phyloP scores from a whole-genome alignment of 306 rosid species.

The Canavalia gladiata region DNA sequence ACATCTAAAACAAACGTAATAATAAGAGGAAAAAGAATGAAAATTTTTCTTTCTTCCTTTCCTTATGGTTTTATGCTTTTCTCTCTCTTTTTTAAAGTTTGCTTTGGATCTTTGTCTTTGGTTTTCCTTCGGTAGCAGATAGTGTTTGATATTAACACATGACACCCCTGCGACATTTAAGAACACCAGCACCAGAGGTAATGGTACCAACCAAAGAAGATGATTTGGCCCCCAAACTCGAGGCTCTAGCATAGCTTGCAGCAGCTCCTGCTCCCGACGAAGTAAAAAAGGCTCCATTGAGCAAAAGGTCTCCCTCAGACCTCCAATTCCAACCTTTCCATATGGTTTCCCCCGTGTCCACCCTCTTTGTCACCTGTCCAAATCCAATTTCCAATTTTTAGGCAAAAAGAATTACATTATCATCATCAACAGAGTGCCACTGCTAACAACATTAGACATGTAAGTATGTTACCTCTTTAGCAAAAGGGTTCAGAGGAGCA shows the following conservation, averaged over 20 bases:
- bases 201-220: slow-evolving; percentile 82
- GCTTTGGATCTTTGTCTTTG: slow-evolving; percentile 12
- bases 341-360: slow-evolving; percentile 43
- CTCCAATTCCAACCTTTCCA: slow-evolving; percentile 99
- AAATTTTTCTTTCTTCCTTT: slow-evolving; percentile 60
- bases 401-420: background rate
- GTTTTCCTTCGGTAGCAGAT: slow-evolving; percentile 32
- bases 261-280: slow-evolving; percentile 87
- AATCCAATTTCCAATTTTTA: slow-evolving; percentile 24
- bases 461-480: slow-evolving; percentile 78
- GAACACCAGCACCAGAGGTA: slow-evolving; percentile 83
- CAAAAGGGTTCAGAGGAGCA: slow-evolving; percentile 80
- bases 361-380: slow-evolving; percentile 92
- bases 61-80: slow-evolving; percentile 43
- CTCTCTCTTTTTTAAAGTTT: slow-evolving; percentile 19
- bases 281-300: slow-evolving; percentile 91
- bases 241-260: slow-evolving; percentile 95
- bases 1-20: slow-evolving; percentile 56
- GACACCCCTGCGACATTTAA: slow-evolving; percentile 70
- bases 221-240: slow-evolving; percentile 97
- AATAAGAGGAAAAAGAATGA: slow-evolving; percentile 63
- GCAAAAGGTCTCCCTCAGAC: slow-evolving; percentile 91
- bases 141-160: slow-evolving; percentile 64
- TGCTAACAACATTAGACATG: background rate
- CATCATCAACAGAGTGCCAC: background rate